phyloP scores from a whole-genome alignment of 2,329 filamentous ascomycete genomes.

The Diaporthe sp. region DNA sequence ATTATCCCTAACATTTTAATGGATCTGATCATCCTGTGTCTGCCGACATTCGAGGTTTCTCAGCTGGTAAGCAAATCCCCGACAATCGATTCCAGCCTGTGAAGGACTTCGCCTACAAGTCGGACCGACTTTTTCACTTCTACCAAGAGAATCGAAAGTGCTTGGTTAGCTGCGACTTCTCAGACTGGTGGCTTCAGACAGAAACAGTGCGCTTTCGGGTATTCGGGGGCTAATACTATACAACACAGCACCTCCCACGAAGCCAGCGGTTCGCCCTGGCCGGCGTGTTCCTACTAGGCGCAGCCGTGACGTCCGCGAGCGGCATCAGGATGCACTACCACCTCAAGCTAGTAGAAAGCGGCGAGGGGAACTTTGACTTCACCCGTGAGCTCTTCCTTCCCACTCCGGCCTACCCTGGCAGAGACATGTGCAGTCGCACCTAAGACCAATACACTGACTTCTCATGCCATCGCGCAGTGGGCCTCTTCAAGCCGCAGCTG shows the following conservation, averaged over 20 bases:
- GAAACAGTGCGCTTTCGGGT: not conserved
- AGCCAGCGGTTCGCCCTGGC: slow-evolving; percentile 16
- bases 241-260: not conserved
- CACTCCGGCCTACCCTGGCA: no score
- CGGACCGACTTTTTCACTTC: no score
- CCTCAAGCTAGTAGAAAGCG: not conserved
- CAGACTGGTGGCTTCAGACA: not conserved
- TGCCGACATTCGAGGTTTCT: slow-evolving; percentile 26
- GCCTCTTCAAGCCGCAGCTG: not conserved
- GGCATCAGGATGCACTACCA: slow-evolving; percentile 13
- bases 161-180: not conserved
- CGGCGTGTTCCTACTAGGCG: slow-evolving; percentile 18
- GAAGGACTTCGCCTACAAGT: no score
- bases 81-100: not conserved
- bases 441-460: not conserved
- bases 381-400: not conserved
- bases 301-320: slow-evolving; percentile 19
- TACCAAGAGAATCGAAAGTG: no score
- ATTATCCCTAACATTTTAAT: slow-evolving; percentile 24
- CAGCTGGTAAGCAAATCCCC: not conserved
- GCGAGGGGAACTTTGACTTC: slow-evolving; percentile 2
- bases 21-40: slow-evolving; percentile 19
- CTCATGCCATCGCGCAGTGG: not conserved
- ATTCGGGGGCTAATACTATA: not conserved
- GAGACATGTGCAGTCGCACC: no score